Conservation (phyloP, 352 stramenopile species). For the Pythium myriotylum region DNA sequence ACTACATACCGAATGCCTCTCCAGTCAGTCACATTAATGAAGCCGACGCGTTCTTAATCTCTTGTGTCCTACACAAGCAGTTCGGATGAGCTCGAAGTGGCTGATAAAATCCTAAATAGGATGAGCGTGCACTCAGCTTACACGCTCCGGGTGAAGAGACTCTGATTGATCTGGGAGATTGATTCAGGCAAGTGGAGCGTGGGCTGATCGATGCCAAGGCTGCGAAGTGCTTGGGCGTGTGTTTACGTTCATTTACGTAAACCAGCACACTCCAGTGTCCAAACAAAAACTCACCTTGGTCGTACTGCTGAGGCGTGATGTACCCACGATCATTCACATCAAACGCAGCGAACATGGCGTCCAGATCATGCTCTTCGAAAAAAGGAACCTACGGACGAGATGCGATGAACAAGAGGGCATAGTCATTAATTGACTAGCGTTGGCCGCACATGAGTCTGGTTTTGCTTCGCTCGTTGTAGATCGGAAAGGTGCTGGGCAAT, state of each 20-base stretch:
- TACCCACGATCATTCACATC: conserved; percentile 70
- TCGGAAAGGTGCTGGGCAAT: conserved; percentile 58
- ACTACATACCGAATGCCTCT: too few species aligned
- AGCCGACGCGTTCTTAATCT: conserved; percentile 67
- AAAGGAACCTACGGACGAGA: conserved; percentile 46
- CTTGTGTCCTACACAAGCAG: conserved; percentile 56
- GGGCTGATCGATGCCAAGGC: conserved; percentile 65
- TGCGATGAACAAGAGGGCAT: too few species aligned
- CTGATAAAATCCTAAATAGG: too few species aligned
- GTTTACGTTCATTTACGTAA: not conserved
- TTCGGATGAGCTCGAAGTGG: too few species aligned
- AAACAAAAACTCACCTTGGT: too few species aligned
- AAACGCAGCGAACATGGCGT: conserved; percentile 77
- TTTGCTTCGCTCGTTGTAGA: conserved; percentile 58
- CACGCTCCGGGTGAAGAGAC: conserved; percentile 71
- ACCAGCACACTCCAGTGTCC: too few species aligned
- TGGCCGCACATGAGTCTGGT: conserved; percentile 55
- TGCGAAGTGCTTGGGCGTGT: conserved; percentile 20
- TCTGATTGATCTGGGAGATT: conserved; percentile 54
- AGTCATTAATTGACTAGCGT: too few species aligned
- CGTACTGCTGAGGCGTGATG: conserved; percentile 67
- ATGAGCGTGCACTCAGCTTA: too few species aligned
- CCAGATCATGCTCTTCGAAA: conserved; percentile 72
- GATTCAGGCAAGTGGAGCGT: conserved; percentile 68
- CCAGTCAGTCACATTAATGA: conserved; percentile 54